Evolutionary conservation across 2,329 filamentous ascomycete genomes (phyloP).

Genomic region (Calonectria honghensis): DNA sequence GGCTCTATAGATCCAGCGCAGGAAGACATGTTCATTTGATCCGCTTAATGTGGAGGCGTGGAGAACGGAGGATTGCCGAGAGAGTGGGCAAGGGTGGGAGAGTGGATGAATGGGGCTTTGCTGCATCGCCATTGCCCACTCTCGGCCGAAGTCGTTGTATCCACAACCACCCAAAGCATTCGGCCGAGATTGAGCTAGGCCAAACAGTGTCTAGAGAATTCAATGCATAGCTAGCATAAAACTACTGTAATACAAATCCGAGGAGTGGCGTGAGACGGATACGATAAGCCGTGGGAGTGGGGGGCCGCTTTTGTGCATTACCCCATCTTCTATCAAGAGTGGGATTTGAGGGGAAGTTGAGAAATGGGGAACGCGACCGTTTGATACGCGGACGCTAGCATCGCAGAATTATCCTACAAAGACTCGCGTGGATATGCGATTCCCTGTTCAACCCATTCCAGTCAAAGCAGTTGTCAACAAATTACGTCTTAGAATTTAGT

Average conservation of each 20-base stretch:
- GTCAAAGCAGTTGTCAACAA: background rate
- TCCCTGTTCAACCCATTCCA: constrained; percentile 10
- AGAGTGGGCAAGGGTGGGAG: constrained; percentile 35
- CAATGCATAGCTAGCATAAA: background rate
- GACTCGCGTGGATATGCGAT: constrained; percentile 4
- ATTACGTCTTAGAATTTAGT: constrained; percentile 20
- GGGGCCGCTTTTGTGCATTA: background rate
- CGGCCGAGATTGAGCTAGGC: constrained; percentile 9
- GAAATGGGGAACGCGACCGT: constrained; percentile 1
- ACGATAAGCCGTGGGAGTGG: constrained; percentile 16
- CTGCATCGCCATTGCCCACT: background rate
- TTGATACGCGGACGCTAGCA: background rate
- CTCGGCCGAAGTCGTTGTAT: background rate
- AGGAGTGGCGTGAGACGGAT: constrained; percentile 19
- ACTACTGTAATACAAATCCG: background rate
- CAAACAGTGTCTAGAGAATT: background rate
- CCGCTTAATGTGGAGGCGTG: constrained; percentile 25
- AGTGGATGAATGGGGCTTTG: background rate
- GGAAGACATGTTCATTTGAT: background rate
- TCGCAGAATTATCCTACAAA: constrained; percentile 15
- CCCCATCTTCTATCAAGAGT: constrained; percentile 26
- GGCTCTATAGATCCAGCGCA: background rate
- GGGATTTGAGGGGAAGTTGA: constrained; percentile 21
- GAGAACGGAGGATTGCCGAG: background rate
- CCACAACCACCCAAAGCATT: background rate